Evolutionary conservation across 352 stramenopile species (phyloP).

Genomic region (Phytophthora agathidicida): DNA sequence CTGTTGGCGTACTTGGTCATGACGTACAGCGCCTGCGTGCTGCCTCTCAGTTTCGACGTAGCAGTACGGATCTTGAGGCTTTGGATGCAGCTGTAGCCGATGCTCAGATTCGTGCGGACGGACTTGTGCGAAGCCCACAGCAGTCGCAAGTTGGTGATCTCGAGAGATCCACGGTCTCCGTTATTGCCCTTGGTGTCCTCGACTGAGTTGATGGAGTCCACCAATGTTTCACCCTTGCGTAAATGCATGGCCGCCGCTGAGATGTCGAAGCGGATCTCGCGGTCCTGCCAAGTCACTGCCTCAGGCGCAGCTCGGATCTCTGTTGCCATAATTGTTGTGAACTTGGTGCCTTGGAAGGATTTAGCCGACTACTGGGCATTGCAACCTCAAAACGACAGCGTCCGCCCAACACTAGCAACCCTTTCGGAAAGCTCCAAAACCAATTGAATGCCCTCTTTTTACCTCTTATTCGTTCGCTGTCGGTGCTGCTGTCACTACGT

Average conservation of each 20-base stretch:
- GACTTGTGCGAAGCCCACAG: slow-evolving; percentile 92
- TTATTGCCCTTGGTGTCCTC: slow-evolving; percentile 96
- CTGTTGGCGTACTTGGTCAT: slow-evolving; percentile 90
- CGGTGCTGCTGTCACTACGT: slow-evolving; percentile 20
- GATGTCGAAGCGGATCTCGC: slow-evolving; percentile 92
- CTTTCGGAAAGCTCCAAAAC: not conserved
- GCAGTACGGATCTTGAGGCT: slow-evolving; percentile 91
- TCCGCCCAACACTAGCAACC: slow-evolving; percentile 5
- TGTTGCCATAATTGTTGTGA: slow-evolving; percentile 26
- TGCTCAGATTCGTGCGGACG: slow-evolving; percentile 85
- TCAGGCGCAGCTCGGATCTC: slow-evolving; percentile 67
- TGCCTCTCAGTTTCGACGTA: slow-evolving; percentile 89
- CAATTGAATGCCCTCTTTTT: slow-evolving; percentile 31
- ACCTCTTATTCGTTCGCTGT: slow-evolving; percentile 12
- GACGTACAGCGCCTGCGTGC: slow-evolving; percentile 92
- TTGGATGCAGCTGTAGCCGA: slow-evolving; percentile 85
- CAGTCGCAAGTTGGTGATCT: slow-evolving; percentile 93
- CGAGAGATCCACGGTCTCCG: slow-evolving; percentile 85
- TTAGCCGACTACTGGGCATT: not conserved
- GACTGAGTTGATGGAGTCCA: slow-evolving; percentile 94
- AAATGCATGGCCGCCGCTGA: slow-evolving; percentile 60
- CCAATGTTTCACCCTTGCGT: slow-evolving; percentile 81
- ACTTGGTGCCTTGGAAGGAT: not conserved
- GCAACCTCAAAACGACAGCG: slow-evolving; percentile 7
- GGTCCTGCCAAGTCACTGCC: slow-evolving; percentile 87